A percentile compares a stretch with the other conserved stretches of the same genome.
These are phyloP conservation scores for Mitragyna speciosa DNA, from an alignment of 257 asterid species.

Conservation along the genomic window DNA sequence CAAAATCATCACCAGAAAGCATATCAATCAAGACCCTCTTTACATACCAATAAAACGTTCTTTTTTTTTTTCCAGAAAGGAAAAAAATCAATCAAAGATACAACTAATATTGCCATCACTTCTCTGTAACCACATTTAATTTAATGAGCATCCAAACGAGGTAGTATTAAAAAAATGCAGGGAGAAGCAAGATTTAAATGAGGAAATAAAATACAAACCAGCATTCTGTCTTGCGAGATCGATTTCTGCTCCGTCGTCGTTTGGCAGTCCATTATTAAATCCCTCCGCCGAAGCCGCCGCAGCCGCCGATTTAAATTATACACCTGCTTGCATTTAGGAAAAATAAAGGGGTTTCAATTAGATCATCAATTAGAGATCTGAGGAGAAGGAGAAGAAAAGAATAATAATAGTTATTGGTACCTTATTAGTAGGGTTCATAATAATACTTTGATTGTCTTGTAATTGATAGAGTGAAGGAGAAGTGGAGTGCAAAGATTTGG, in stretches of 20 bases:
- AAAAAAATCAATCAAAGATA: neutral
- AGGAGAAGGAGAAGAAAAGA: neutral
- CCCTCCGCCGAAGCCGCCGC: slow-evolving; percentile 33
- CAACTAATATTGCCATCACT: neutral
- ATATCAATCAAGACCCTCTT: neutral
- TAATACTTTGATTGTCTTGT: neutral
- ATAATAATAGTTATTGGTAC: neutral
- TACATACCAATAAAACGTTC: slow-evolving; percentile 6
- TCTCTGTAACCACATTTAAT: neutral
- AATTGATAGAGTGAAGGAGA: slow-evolving; percentile 12
- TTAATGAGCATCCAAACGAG: neutral
- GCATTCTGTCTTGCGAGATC: slow-evolving; percentile 67
- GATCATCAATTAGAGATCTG: neutral
- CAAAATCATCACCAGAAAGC: slow-evolving; percentile 5
- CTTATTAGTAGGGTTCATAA: neutral
- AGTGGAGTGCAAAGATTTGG: slow-evolving; percentile 30
- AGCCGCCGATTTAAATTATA: slow-evolving; percentile 26
- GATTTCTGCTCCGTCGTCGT: slow-evolving; percentile 47
- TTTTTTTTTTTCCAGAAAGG: neutral
- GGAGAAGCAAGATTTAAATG: neutral
- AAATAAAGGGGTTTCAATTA: slow-evolving; percentile 1
- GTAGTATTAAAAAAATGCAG: neutral
- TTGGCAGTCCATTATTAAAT: slow-evolving; percentile 40
- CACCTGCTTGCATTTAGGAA: slow-evolving; percentile 28
- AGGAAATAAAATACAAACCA: slow-evolving; percentile 44